Evolutionary conservation across 2,329 filamentous ascomycete genomes (phyloP).

Genomic region (Arthrobotrys entomopaga): DNA sequence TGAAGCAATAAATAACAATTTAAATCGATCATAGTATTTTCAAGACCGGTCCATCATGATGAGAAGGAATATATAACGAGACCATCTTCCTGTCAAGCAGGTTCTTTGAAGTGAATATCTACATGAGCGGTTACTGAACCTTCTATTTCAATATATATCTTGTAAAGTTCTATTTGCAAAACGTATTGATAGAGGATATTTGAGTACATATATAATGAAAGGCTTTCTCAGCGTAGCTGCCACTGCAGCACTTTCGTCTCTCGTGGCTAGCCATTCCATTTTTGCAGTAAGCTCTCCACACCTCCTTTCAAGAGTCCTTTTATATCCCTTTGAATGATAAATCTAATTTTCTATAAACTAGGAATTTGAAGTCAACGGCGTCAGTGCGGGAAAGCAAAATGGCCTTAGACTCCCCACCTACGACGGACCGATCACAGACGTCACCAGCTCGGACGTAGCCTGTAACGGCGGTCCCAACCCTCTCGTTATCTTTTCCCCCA

Average conservation of each 20-base stretch:
- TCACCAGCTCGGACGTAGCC: slow-evolving; percentile 61
- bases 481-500: slow-evolving; percentile 61
- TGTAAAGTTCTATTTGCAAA: too few species aligned
- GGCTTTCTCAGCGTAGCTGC: slow-evolving; percentile 30
- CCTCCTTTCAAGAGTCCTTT: too few species aligned
- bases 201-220: slow-evolving; percentile 31
- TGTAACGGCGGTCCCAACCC: slow-evolving; percentile 63
- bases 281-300: slow-evolving; percentile 34
- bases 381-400: slow-evolving; percentile 52
- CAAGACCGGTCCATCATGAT: too few species aligned
- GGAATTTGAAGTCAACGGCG: slow-evolving; percentile 54
- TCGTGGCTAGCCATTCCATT: slow-evolving; percentile 50
- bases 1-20: too few species aligned
- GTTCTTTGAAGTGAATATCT: too few species aligned
- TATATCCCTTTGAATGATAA: too few species aligned
- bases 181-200: too few species aligned
- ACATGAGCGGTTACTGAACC: too few species aligned
- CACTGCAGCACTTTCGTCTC: slow-evolving; percentile 33
- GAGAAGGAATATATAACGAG: too few species aligned
- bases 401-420: slow-evolving; percentile 53
- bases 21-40: too few species aligned
- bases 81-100: too few species aligned
- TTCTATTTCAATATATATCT: too few species aligned
- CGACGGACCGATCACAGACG: slow-evolving; percentile 62
- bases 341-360: background rate